These are phyloP conservation scores for Thelonectria blattea DNA, from an alignment of 2,329 filamentous ascomycete genomes.

Conservation along the genomic window DNA sequence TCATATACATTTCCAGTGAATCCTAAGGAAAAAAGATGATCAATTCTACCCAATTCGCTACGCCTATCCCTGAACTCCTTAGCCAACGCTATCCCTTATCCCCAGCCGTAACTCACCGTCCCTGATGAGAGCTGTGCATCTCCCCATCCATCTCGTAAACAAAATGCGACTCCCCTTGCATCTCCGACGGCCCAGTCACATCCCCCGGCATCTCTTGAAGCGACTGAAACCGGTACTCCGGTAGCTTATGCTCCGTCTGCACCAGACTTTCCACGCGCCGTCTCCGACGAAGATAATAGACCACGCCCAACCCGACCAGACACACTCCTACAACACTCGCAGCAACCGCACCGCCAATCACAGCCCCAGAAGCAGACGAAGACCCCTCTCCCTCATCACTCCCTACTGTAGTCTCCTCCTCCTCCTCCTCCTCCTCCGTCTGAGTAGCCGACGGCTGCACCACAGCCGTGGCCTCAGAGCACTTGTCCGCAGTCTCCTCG, in stretches of 20 bases:
- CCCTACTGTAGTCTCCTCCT: no score
- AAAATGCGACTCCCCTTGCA: constrained; percentile 20
- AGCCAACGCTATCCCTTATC: no score
- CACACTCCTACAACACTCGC: constrained; percentile 5
- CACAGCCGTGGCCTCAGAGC: constrained; percentile 13
- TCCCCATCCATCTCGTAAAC: constrained; percentile 24
- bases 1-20: no score
- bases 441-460: constrained; percentile 21
- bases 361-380: constrained; percentile 6
- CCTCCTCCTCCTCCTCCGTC: not conserved
- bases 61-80: no score
- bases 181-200: constrained; percentile 1
- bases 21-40: no score
- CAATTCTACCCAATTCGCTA: no score
- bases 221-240: no score
- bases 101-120: no score
- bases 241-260: no score
- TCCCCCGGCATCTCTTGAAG: constrained; percentile 10
- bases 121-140: no score
- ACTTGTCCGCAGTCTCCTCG: constrained; percentile 7
- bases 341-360: constrained; percentile 19
- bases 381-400: not conserved
- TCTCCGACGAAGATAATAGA: constrained; percentile 2
- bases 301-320: constrained; percentile 9
- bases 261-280: not conserved